Evolutionary conservation across 352 stramenopile species (phyloP), one percentile per base, ranked within the genome.

Genomic region (Thalassiosira mediterranea): DNA sequence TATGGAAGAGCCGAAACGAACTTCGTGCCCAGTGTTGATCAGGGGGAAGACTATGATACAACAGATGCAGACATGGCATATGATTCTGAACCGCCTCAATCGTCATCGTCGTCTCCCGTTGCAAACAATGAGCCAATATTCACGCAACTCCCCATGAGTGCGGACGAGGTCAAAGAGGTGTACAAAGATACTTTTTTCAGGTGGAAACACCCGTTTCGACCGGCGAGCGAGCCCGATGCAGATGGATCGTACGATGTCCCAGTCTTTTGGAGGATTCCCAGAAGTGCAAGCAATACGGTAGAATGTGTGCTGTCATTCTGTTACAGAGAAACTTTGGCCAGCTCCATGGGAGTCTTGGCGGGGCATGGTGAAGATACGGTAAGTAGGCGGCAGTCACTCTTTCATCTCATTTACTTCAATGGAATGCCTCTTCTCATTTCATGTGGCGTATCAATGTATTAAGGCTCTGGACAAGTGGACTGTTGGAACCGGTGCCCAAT

Each of bases 201-300:
- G 58, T 79, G 71, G 71, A 79, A 79, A 68, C 70, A 79, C 40
- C 32, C 44, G 3, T 70, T 68, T 48, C 19, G 59, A n/a, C 17
- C 37, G 25, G 54, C 48, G 52, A 19, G 10, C 5, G 47, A 64
- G 11, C 42, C 42, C 26, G 61, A 68, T 34, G 8, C 37, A 44
- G 13, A 31, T 4, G 69, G 69, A 23, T n/a, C n/a, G 37, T 52
- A 42, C 19, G 71, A 79, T 52, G 29, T 79, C 15, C 71, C 71
- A 11, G 61, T 79, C 2, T 73, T 79, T 60, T 79, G 71, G 71
- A 73, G 71, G 31, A 69, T 79, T 38, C 71, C 71, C 3, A 28
- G 71, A n/a, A 64, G 42, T 59, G 71, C 71, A 21, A 69, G 70
- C 28, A 46, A 23, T 13, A 60, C 52, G 21, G 25, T 79, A 2